Evolutionary conservation across 2,329 filamentous ascomycete species (phyloP), one percentile per base, ranked within the genome.

Genomic region (Penicillium sp.): DNA sequence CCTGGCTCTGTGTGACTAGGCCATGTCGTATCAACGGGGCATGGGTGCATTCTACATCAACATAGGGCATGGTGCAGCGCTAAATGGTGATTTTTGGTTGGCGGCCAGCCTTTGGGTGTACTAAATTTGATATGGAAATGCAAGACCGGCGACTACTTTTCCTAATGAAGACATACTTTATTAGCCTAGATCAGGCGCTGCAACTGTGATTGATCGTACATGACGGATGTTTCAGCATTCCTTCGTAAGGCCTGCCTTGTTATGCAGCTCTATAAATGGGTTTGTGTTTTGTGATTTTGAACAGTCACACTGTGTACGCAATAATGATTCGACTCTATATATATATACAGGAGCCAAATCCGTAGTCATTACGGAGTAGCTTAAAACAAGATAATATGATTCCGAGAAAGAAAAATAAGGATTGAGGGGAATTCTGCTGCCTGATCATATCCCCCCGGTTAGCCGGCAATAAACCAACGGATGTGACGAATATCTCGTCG

Each of bases 131-230:
- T 21, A 25, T 27, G 27, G 19, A 44, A 15, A 41, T 25, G 41
- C 48, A 45, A 15, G 25, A 11, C 13, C 15, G 16, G 29, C 3
- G 13, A 9, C 23, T 34, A 15, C 21, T 2, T 36, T 43, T 16
- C 11, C 21, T 29, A 19, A 23, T 11, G 16, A 10, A 31, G 16
- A 41, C 5, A 9, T 23, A 41, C 19, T 34, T 49, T 27, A 3
- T 25, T 33, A 39, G 39, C 16, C 34, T 40, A 36, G 9, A n/a
- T 5, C 10, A 25, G 21, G 25, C 21, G 33, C 23, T 43, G 39
- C 36, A 21, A 56, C 16, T 52, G 53, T 56, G 53, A 56, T 40
- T 39, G 19, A 52, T 56, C 40, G 7, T 46, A 21, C 53, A 46
- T 46, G 19, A 52, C 15, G n/a, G 25, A 44, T 23, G 48, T 16